Base-by-base conservation (phyloP, 257 asterid genomes). In the Ilex asprella region DNA sequence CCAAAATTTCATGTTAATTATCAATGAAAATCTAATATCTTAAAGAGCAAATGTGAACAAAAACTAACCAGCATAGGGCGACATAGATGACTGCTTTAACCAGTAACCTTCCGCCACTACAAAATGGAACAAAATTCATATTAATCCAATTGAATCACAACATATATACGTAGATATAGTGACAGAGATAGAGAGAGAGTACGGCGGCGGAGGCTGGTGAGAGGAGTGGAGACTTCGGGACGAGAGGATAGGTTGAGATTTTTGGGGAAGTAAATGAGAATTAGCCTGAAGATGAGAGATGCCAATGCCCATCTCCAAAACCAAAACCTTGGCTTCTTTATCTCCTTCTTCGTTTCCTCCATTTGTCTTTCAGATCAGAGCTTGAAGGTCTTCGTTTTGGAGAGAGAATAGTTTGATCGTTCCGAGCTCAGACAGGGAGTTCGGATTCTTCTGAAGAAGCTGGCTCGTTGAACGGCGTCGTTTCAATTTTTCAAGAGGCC, bases 151-250 rank as follows among this genome's bases (percentile, higher is more conserved):
- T 8, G 5, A 10, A 46, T 30, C 3, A 30, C 1, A 50, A 16
- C 14, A 49, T 41, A 15, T 30, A 60, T 15, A 16, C 1, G 30
- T 7, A 49, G 7, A 61, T 7, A 6, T 5, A 50, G 5, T 56
- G 47, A 54, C 55, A 54, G 62, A 66, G 73, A 10, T 55, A 50
- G 65, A 47, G 60, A n/a, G 68, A 12, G 60, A 1, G 32, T 84
- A 93, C 99, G 67, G 73, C 99, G 94, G 67, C 95, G 97, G 61
- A 93, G 85, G 73, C 99, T 93, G 70, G 95, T 89, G 72, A 93
- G 72, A 49, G 99, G 99, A 69, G 99, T 93, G 64, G 99, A 89
- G 54, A 93, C 89, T 84, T 93, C 97, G 44, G 99, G 96, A 39
- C 97, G 99, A 60, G 94, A 65, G 55, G 95, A 87, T 54, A 93